A percentile compares a stretch with the other conserved stretches of the same genome.
phyloP scores from a whole-genome alignment of 1,284 basidiomycete species.

The Chondrostereum purpureum region DNA sequence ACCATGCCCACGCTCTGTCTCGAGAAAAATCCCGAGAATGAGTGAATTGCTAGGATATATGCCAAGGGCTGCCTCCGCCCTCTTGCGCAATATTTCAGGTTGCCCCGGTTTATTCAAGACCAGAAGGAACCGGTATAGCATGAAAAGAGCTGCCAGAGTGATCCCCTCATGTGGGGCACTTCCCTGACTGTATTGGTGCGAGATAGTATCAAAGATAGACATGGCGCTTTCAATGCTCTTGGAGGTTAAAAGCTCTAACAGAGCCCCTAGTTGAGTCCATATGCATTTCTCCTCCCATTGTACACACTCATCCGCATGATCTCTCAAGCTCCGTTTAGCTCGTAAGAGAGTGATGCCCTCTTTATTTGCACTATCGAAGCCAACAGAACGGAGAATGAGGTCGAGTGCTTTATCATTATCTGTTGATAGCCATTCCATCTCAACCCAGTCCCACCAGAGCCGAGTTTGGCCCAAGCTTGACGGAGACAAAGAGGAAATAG shows the following conservation, averaged over 20 bases:
- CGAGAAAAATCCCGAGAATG: conserved; percentile 71
- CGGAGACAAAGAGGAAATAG: conserved; percentile 31
- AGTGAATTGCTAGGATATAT: conserved; percentile 68
- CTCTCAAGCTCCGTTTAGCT: conserved; percentile 37
- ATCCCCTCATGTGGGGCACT: conserved; percentile 50
- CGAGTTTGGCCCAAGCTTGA: conserved; percentile 32
- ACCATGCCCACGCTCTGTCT: conserved; percentile 69
- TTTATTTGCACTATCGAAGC: conserved; percentile 37
- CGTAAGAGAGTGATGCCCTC: conserved; percentile 49
- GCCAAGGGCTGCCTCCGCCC: conserved; percentile 49
- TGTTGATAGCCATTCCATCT: conserved; percentile 79
- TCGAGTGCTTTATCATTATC: conserved; percentile 42
- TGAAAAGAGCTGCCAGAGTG: conserved; percentile 46
- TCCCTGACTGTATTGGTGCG: conserved; percentile 11
- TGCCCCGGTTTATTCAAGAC: conserved; percentile 52
- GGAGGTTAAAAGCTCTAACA: conserved; percentile 56
- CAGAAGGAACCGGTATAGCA: conserved; percentile 58
- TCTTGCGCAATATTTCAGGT: conserved; percentile 53
- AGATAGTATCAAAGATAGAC: conserved; percentile 32
- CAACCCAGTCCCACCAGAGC: conserved; percentile 86
- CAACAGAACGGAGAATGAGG: conserved; percentile 48
- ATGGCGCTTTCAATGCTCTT: conserved; percentile 36
- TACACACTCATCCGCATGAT: conserved; percentile 42
- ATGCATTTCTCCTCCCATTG: conserved; percentile 50
- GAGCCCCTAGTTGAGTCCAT: conserved; percentile 57